A percentile compares a stretch with the other conserved stretches of the same genome.
phyloP scores from a whole-genome alignment of 495 filamentous ascomycete species.

The Pseudomonodictys pantanalensis region DNA sequence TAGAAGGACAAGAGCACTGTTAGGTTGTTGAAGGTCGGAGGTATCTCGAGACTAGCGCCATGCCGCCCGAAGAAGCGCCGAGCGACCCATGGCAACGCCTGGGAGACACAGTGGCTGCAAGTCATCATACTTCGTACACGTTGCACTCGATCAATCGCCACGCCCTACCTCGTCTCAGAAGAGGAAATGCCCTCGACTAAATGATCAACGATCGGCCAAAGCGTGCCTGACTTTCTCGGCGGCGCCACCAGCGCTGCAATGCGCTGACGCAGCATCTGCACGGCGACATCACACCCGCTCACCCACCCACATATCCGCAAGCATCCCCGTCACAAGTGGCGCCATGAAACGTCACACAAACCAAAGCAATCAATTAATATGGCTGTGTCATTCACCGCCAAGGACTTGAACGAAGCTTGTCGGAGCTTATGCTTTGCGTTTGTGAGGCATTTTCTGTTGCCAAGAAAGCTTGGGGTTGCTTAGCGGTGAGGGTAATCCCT shows the following conservation, averaged over 20 bases:
- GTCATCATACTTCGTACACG: too few relatives aligned
- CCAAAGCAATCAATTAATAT: not conserved
- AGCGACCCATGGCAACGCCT: too few relatives aligned
- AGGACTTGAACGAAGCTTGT: constrained; percentile 12
- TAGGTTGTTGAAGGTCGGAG: too few relatives aligned
- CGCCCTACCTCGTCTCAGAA: too few relatives aligned
- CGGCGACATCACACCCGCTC: not conserved
- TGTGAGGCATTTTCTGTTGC: constrained; percentile 14
- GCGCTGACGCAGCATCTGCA: constrained; percentile 1
- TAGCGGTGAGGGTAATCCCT: constrained; percentile 5
- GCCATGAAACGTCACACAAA: not conserved
- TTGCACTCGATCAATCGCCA: too few relatives aligned
- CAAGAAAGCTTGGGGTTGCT: constrained; percentile 26
- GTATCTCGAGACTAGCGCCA: too few relatives aligned
- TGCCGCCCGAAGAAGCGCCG: too few relatives aligned
- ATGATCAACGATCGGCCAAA: too few relatives aligned
- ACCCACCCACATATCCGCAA: not conserved
- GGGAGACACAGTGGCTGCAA: too few relatives aligned
- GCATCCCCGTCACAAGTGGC: not conserved
- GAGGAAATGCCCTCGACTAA: too few relatives aligned
- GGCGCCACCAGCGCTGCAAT: not conserved
- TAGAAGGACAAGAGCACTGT: too few relatives aligned
- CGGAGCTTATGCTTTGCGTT: constrained; percentile 6
- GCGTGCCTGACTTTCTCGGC: too few relatives aligned
- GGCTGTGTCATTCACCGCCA: constrained; percentile 10